phyloP scores from a whole-genome alignment of 805 yeast genomes.

The Lachancea sp. region DNA sequence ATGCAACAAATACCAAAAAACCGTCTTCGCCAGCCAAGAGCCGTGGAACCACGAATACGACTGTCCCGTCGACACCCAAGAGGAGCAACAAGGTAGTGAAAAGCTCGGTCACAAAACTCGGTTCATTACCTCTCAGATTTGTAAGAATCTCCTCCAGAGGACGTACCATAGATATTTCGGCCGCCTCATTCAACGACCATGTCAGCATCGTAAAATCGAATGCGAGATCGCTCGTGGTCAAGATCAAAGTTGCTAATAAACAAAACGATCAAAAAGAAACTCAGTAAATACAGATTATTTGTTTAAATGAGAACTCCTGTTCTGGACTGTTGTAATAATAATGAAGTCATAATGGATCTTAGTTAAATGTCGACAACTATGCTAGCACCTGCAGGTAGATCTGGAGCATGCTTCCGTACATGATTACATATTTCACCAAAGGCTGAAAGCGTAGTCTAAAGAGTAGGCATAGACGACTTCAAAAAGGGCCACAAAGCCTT shows the following conservation, averaged over 20 bases:
- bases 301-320: background rate
- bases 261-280: conserved; percentile 3
- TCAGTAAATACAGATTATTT: background rate
- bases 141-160: conserved; percentile 36
- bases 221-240: conserved; percentile 26
- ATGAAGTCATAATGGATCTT: too few species aligned
- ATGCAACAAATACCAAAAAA: conserved; percentile 3
- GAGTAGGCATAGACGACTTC: background rate
- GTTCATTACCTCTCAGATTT: conserved; percentile 35
- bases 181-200: conserved; percentile 36
- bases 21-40: conserved; percentile 1
- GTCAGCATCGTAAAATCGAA: conserved; percentile 28
- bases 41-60: conserved; percentile 6
- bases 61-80: conserved; percentile 4
- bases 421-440: too few species aligned
- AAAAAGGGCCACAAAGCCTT: background rate
- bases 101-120: conserved; percentile 21
- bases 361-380: background rate
- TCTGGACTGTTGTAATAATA: background rate
- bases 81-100: conserved; percentile 15
- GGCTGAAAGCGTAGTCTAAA: too few species aligned
- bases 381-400: background rate
- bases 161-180: conserved; percentile 37
- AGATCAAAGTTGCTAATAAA: conserved; percentile 15
- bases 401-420: background rate